Evolutionary conservation across 805 yeast species (phyloP), one percentile per base, ranked within the genome.

Genomic region (Candida dajiaensis): DNA sequence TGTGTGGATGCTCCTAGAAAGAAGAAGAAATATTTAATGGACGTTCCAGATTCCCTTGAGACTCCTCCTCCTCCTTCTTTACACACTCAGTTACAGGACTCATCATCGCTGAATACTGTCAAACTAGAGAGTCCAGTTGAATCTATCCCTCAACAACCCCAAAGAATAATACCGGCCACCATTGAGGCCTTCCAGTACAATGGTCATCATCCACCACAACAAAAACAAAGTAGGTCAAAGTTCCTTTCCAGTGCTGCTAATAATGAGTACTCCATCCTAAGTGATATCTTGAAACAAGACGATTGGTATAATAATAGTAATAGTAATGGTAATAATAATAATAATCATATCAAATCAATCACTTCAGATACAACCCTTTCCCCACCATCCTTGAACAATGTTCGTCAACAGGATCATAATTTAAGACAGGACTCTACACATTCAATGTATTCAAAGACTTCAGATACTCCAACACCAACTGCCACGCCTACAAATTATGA

Each of bases 1-100:
- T 92, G 98, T 67, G 78, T 78, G 28, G 97, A 94, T 67, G 97
- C 97, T 6, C 94, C 94, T 3, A 70, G 98, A 41, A 89, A 89
- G 65, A 73, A 79, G 51, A 85, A 86, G 67, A 92, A 92, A 63
- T 90, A 90, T 53, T 64, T 90, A 45, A 71, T 77, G 26, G 94
- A 83, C 48, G 78, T 77, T 4, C 78, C 80, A 1, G 69, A 66
- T 19, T 57, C 50, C 4, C 3, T 38, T 4, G 45, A 35, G 16
- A 22, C 44, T n/a, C n/a, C n/a, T n/a, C n/a, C n/a, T n/a, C n/a
- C n/a, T n/a, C n/a, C n/a, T n/a, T n/a, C n/a, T n/a, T n/a, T n/a
- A n/a, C n/a, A n/a, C n/a, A n/a, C n/a, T n/a, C n/a, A n/a, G n/a
- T n/a, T n/a, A n/a, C n/a, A n/a, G n/a, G n/a, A n/a, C n/a, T n/a